Percentiles rank a stretch among this genome's conserved stretches.
phyloP scores from a whole-genome alignment of 495 filamentous ascomycete species.

The Talaromyces thailandensis region DNA sequence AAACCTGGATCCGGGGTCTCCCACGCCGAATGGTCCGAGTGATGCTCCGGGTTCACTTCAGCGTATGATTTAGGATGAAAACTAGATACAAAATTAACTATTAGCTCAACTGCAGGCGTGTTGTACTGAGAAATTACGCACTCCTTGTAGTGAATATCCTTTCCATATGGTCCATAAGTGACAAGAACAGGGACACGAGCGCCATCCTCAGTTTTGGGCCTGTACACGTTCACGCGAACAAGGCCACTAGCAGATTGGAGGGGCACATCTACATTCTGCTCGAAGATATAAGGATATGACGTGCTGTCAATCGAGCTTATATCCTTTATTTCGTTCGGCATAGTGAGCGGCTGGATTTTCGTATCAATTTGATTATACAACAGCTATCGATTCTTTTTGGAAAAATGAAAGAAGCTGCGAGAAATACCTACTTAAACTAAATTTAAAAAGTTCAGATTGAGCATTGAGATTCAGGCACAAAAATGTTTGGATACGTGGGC shows the following conservation, averaged over 20 bases:
- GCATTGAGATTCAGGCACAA: not conserved
- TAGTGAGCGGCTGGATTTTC: slow-evolving; percentile 9
- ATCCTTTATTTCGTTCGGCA: slow-evolving; percentile 32
- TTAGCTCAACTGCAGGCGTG: not conserved
- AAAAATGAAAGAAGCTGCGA: not conserved
- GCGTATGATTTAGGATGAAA: slow-evolving; percentile 34
- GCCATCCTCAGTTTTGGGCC: slow-evolving; percentile 19
- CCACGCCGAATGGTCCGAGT: slow-evolving; percentile 45
- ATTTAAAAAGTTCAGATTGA: not conserved
- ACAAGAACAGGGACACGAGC: slow-evolving; percentile 26
- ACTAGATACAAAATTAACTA: slow-evolving; percentile 6
- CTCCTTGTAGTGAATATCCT: slow-evolving; percentile 36
- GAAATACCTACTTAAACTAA: not conserved
- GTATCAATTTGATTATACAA: not conserved
- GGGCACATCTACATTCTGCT: slow-evolving; percentile 26
- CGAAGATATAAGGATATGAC: slow-evolving; percentile 28
- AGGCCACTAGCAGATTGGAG: slow-evolving; percentile 26
- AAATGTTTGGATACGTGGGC: not conserved
- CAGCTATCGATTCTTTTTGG: not conserved
- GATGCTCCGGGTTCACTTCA: slow-evolving; percentile 38
- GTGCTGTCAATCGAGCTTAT: slow-evolving; percentile 24
- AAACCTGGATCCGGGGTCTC: slow-evolving; percentile 55
- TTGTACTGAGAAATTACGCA: slow-evolving; percentile 11
- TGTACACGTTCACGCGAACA: slow-evolving; percentile 32
- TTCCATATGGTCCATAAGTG: slow-evolving; percentile 52